These are phyloP conservation scores for Leishmania amazonensis DNA, from an alignment of 208 protist species.

Conservation along the genomic window DNA sequence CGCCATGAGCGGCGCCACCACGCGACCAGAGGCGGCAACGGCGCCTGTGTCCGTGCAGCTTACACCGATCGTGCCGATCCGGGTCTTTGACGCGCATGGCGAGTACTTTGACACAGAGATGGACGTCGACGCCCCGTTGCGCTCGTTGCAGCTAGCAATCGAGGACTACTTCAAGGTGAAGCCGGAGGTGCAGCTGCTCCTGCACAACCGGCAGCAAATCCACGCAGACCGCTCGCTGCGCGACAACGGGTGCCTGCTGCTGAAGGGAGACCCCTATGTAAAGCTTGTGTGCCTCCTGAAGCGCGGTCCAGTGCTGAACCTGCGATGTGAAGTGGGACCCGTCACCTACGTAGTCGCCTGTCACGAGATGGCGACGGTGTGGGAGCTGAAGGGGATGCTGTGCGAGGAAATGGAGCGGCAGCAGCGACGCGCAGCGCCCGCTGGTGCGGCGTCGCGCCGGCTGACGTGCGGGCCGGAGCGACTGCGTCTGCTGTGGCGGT, in stretches of 20 bases:
- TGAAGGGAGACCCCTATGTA: conserved; percentile 88
- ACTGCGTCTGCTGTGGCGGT: conserved; percentile 81
- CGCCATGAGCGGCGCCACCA: conserved; percentile 1
- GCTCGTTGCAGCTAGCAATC: conserved; percentile 69
- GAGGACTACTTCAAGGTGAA: conserved; percentile 88
- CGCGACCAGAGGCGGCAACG: not conserved
- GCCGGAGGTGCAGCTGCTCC: conserved; percentile 74
- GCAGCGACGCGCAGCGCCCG: conserved; percentile 11
- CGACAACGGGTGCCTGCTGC: conserved; percentile 79
- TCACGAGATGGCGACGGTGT: conserved; percentile 60
- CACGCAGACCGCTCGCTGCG: conserved; percentile 57
- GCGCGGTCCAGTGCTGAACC: conserved; percentile 71
- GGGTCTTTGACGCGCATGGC: conserved; percentile 70
- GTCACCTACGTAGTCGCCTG: conserved; percentile 53
- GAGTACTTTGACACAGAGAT: conserved; percentile 89
- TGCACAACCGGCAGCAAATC: conserved; percentile 80
- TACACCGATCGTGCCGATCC: conserved; percentile 68
- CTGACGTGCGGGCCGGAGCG: conserved; percentile 48
- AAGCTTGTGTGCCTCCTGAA: conserved; percentile 70
- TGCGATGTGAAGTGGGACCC: conserved; percentile 47
- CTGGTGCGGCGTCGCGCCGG: not conserved
- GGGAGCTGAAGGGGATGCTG: conserved; percentile 76
- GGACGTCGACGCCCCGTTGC: conserved; percentile 72
- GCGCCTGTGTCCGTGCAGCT: conserved; percentile 61
- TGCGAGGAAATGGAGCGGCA: conserved; percentile 46